Evolutionary conservation across 352 stramenopile genomes (phyloP), one percentile per base, ranked within the genome.

Genomic region (Globisporangium canariense): DNA sequence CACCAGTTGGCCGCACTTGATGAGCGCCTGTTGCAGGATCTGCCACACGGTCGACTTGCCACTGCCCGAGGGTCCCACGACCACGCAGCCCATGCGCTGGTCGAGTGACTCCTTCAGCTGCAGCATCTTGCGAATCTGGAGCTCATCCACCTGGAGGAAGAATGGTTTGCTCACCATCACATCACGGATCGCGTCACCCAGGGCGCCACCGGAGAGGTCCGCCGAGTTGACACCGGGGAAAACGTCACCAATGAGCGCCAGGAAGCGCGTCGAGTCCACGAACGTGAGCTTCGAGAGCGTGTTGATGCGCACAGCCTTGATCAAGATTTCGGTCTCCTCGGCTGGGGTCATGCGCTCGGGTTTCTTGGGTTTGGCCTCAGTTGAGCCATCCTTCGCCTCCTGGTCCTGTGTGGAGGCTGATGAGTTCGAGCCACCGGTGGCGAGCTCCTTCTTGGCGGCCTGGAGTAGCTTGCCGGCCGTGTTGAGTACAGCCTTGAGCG

Each of bases 281-380:
- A 97, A 97, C 4, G 93, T 98, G 49, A 98, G 85, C 78, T 98
- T 98, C 1, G 92, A 98, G 4, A 98, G 71, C 20, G 93, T 98
- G 73, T 98, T 98, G 46, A 98, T 96, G 3, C 94, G 86, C 38
- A 98, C 88, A 5, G 95, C 94, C 68, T 98, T 97, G 77, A 98
- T 98, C 1, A 98, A 73, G 32, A 98, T 78, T 70, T 98, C 91
- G 0, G 79, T 93, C 69, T 98, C 94, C 34, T 91, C 66, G 3
- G 80, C 83, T 3, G 75, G 41, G 9, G 74, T 94, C 59, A 96
- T 75, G 22, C 78, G 73, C 22, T 69, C 64, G 0, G 60, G 32
- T 2, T 62, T 64, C 3, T 62, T 64, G 57, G 68, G 1, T 22
- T 55, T 63, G 9, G 3, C 11, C 30, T 50, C 41, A 14, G 10